phyloP scores from a whole-genome alignment of 768 basidiomycete genomes.

The Clathrus columnatus region DNA sequence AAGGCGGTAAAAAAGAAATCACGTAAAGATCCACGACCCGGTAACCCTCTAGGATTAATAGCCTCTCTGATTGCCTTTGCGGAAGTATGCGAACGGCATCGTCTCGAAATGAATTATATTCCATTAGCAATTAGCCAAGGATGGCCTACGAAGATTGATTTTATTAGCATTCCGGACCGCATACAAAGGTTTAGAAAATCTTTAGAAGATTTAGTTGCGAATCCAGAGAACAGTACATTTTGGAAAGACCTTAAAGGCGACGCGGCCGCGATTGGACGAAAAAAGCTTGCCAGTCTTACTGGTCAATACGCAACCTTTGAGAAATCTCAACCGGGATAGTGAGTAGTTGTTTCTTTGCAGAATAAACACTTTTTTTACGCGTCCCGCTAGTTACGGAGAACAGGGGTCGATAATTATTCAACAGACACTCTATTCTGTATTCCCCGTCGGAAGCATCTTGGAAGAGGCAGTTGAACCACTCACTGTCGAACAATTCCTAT shows the following conservation, averaged over 20 bases:
- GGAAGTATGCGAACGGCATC: constrained; percentile 67
- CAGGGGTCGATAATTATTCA: constrained; percentile 75
- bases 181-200: constrained; percentile 40
- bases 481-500: constrained; percentile 65
- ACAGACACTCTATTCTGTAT: constrained; percentile 65
- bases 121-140: constrained; percentile 63
- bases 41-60: constrained; percentile 57
- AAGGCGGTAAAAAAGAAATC: constrained; percentile 45
- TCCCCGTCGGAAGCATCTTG: constrained; percentile 53
- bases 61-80: constrained; percentile 47
- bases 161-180: constrained; percentile 43
- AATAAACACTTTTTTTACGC: not conserved
- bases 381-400: constrained; percentile 65
- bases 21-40: constrained; percentile 49
- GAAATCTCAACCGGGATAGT: constrained; percentile 87
- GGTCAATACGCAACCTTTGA: constrained; percentile 76
- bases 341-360: constrained; percentile 24
- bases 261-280: constrained; percentile 55
- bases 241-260: constrained; percentile 61
- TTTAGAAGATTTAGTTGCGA: constrained; percentile 45
- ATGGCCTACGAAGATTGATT: constrained; percentile 72
- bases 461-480: constrained; percentile 53
- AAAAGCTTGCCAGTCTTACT: constrained; percentile 55
- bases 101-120: constrained; percentile 63
- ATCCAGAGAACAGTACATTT: constrained; percentile 46